Base-by-base conservation (phyloP, 202 grass and related monocot genomes). In the Hordeum pubiflorum region DNA sequence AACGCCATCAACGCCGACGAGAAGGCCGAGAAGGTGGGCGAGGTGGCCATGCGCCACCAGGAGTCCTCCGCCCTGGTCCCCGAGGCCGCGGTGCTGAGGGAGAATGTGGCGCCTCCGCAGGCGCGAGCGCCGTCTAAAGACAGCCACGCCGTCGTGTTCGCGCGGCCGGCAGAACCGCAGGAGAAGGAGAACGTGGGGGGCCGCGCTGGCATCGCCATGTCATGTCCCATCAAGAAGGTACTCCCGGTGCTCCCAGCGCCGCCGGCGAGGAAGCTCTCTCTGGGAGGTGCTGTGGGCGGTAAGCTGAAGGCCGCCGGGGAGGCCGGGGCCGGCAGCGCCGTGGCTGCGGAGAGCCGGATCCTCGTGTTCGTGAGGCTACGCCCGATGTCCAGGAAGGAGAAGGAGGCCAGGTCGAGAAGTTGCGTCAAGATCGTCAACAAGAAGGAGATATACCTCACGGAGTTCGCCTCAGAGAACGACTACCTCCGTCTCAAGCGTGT, bases 341-440 rank as follows among this genome's bases (percentile, higher is more conserved):
- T 89, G 18, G 78, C 66, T 3, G 62, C 27, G 22, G 91, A 75
- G 57, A 92, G 88, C 64, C 86, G 90, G 39, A 97, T 97, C 68
- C 61, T 76, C 8, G 94, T 94, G 38, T 97, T 94, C 70, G 94
- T 97, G 37, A 84, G 94, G 86, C 79, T 94, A 27, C 81, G 94
- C 17, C 94, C 94, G 1, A 93, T 94, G 92, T 90, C 90, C 7
- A 92, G 77, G 90, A 97, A 97, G 81, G 94, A 97, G 79, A 91
- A 94, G 76, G 94, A 94, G 3, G 88, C 86, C 10, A 90, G 88
- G 9, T 97, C 94, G n/a, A 90, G 84, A 82, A 89, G 72, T 65
- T 97, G 92, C 81, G 90, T 97, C 69, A 92, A 91, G 79, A 94
- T 97, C 20, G 90, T 97, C 60, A 97, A 94, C 79, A 90, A 66